Conservation (phyloP, 2,329 filamentous ascomycete species). For the Fusarium equiseti region DNA sequence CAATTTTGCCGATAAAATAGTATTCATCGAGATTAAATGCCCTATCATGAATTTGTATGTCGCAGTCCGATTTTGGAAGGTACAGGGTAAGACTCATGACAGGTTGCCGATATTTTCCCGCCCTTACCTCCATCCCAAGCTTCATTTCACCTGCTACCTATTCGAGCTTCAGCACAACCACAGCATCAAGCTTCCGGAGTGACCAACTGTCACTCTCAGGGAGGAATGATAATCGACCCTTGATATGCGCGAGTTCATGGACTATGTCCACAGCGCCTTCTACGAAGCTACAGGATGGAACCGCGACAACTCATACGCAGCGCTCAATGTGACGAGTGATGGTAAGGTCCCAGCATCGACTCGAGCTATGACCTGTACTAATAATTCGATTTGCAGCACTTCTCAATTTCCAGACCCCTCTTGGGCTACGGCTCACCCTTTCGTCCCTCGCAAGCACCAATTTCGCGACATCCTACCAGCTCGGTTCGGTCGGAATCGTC, state of each 20-base stretch:
- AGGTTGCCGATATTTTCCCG: conserved; percentile 33
- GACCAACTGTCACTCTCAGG: conserved; percentile 20
- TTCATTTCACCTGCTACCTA: conserved; percentile 1
- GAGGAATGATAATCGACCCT: conserved; percentile 48
- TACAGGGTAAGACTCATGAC: conserved; percentile 20
- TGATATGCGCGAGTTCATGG: conserved; percentile 95
- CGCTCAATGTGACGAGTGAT: conserved; percentile 84
- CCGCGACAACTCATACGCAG: conserved; percentile 90
- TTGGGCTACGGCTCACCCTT: conserved; percentile 85
- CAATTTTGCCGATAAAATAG: neutral
- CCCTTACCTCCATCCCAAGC: neutral
- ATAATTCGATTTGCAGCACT: conserved; percentile 67
- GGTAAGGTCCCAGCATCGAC: conserved; percentile 60
- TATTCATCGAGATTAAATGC: neutral
- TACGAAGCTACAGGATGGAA: conserved; percentile 90
- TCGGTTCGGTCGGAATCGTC: conserved; percentile 89
- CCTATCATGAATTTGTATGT: neutral
- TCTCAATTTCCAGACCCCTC: conserved; percentile 88
- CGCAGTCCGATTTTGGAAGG: neutral
- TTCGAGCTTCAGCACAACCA: neutral
- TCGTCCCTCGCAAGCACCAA: conserved; percentile 93
- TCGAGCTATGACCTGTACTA: conserved; percentile 28
- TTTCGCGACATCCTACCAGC: conserved; percentile 93
- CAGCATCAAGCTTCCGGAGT: conserved; percentile 33
- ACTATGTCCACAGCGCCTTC: conserved; percentile 93